Percentiles rank a stretch among this genome's conserved stretches.
These are phyloP conservation scores for Synchytrium microbalum DNA, from an alignment of 371 early-diverging fungal genomes.

Conservation along the genomic window DNA sequence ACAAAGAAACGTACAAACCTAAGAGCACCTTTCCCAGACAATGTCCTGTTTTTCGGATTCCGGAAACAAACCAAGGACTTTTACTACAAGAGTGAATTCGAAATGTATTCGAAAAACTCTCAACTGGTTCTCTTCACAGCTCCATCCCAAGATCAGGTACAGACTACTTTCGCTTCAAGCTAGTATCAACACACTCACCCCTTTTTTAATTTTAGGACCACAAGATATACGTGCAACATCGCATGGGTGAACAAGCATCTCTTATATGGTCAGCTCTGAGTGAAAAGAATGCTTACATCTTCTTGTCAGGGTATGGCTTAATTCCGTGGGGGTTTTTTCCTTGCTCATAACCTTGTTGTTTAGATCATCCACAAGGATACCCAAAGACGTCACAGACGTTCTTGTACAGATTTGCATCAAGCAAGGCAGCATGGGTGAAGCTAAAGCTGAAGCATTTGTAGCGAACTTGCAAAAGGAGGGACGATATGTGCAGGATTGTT, in stretches of 20 bases:
- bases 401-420: slow-evolving; percentile 52
- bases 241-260: slow-evolving; percentile 47
- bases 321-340: neutral
- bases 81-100: slow-evolving; percentile 60
- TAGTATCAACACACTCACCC: slow-evolving; percentile 3
- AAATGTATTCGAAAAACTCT: slow-evolving; percentile 37
- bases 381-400: slow-evolving; percentile 67
- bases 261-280: slow-evolving; percentile 60
- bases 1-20: neutral
- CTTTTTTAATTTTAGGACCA: slow-evolving; percentile 30
- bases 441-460: slow-evolving; percentile 56
- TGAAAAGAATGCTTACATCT: slow-evolving; percentile 44
- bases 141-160: slow-evolving; percentile 66
- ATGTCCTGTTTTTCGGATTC: slow-evolving; percentile 76
- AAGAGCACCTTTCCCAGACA: slow-evolving; percentile 26
- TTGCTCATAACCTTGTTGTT: slow-evolving; percentile 8
- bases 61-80: slow-evolving; percentile 63
- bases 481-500: slow-evolving; percentile 83
- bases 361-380: slow-evolving; percentile 77
- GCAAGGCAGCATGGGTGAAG: slow-evolving; percentile 46
- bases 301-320: slow-evolving; percentile 58
- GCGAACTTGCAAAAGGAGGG: slow-evolving; percentile 51
- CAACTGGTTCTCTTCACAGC: slow-evolving; percentile 59
- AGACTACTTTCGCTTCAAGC: neutral
- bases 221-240: slow-evolving; percentile 63